phyloP scores from a whole-genome alignment of 1,284 basidiomycete species.

The Irpex sp. region DNA sequence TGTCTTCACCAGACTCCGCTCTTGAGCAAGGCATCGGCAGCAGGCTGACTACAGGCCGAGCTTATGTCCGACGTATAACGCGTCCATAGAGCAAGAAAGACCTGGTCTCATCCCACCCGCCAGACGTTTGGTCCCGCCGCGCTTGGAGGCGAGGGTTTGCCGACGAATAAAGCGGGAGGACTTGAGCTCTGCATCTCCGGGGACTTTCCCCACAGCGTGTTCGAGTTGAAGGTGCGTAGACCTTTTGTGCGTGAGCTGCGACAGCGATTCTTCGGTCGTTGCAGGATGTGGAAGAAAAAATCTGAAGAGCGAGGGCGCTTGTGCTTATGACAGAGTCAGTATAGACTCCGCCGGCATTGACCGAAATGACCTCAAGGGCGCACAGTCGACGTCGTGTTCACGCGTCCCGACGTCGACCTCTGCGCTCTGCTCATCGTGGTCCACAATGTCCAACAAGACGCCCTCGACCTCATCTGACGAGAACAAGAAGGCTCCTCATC shows the following conservation, averaged over 20 bases:
- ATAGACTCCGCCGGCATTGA: background rate
- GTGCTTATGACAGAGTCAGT: background rate
- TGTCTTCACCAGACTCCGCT: constrained; percentile 27
- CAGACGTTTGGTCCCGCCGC: constrained; percentile 37
- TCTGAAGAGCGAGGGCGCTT: background rate
- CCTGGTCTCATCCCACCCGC: constrained; percentile 19
- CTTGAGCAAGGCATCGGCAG: constrained; percentile 18
- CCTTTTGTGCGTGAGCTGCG: constrained; percentile 74
- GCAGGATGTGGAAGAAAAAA: constrained; percentile 21
- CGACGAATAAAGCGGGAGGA: constrained; percentile 38
- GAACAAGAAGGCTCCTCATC: background rate
- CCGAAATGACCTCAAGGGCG: background rate
- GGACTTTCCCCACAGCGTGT: constrained; percentile 85
- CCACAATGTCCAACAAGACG: background rate
- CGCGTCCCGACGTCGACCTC: background rate
- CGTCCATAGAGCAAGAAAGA: background rate
- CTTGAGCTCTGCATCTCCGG: constrained; percentile 74
- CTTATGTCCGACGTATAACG: background rate
- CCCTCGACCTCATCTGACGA: background rate
- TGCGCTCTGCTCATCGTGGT: background rate
- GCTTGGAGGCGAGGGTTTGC: constrained; percentile 72
- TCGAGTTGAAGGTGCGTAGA: constrained; percentile 35
- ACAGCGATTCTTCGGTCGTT: constrained; percentile 79
- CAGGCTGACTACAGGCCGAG: constrained; percentile 1
- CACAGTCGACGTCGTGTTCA: background rate